These are phyloP conservation scores for Trichoderma asperelloides DNA, from an alignment of 495 filamentous ascomycete genomes.

Conservation along the genomic window DNA sequence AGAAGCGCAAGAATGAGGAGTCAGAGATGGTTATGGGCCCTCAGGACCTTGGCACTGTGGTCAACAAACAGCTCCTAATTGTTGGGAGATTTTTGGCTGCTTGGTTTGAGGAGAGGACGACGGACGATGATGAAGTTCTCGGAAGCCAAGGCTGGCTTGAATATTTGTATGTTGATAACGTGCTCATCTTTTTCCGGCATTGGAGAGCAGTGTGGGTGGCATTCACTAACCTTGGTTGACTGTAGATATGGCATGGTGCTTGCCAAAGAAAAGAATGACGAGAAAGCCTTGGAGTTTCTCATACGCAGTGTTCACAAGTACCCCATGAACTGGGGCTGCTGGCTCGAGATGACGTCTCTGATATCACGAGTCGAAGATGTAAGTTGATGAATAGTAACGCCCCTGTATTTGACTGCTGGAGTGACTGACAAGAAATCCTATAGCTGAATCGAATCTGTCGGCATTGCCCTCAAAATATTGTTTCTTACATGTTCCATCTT, in stretches of 20 bases:
- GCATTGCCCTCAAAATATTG: conserved; percentile 76
- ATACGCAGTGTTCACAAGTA: conserved; percentile 75
- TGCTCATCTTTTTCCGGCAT: neutral
- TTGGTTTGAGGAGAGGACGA: conserved; percentile 59
- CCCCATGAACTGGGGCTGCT: conserved; percentile 94
- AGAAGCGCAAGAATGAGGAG: conserved; percentile 94
- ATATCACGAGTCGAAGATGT: conserved; percentile 73
- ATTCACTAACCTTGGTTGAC: conserved; percentile 6
- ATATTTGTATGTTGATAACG: conserved; percentile 47
- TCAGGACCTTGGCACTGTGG: conserved; percentile 69
- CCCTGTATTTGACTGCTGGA: neutral
- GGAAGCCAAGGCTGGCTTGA: conserved; percentile 88
- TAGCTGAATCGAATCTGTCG: conserved; percentile 42
- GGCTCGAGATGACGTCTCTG: conserved; percentile 79
- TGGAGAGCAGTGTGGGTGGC: neutral
- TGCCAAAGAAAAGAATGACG: conserved; percentile 83
- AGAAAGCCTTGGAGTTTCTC: conserved; percentile 70
- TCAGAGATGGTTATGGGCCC: conserved; percentile 96
- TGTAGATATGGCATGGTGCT: conserved; percentile 70
- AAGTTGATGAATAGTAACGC: conserved; percentile 18
- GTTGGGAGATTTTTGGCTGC: conserved; percentile 66
- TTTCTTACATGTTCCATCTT: conserved; percentile 88
- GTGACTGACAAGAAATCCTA: conserved; percentile 13
- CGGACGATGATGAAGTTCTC: conserved; percentile 46
- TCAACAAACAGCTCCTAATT: conserved; percentile 72